Percentiles rank a stretch among this genome's conserved stretches.
Conservation (phyloP, 1,139 yeast species). For the Arxiozyma slooffiae region DNA sequence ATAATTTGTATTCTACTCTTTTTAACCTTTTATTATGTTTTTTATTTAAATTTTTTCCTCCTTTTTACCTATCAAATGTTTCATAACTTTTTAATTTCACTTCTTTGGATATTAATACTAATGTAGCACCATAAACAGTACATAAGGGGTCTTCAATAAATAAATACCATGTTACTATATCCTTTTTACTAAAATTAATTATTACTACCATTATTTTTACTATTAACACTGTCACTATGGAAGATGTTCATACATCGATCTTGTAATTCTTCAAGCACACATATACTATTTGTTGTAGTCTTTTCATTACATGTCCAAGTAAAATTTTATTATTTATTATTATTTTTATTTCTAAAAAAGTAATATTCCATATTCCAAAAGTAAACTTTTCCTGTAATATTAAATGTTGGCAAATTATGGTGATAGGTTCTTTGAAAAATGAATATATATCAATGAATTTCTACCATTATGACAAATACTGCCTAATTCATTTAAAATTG, state of each 20-base stretch:
- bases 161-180: constrained; percentile 24
- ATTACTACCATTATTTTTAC: constrained; percentile 19
- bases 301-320: constrained; percentile 8
- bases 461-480: constrained; percentile 24
- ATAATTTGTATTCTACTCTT: no score
- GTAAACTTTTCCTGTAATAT: constrained; percentile 28
- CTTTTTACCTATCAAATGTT: no score
- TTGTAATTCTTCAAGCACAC: constrained; percentile 21
- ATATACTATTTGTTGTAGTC: neutral
- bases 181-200: constrained; percentile 17
- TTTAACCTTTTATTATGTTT: no score
- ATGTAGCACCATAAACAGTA: constrained; percentile 22
- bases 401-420: constrained; percentile 25
- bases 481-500: constrained; percentile 22
- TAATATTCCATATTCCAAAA: constrained; percentile 28
- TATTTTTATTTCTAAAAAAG: constrained; percentile 19
- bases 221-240: constrained; percentile 16
- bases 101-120: no score
- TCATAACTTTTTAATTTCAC: no score
- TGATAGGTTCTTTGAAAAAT: constrained; percentile 23
- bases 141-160: constrained; percentile 21
- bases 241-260: constrained; percentile 25
- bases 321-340: constrained; percentile 11
- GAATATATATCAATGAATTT: constrained; percentile 28
- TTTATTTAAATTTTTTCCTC: no score